These are phyloP conservation scores for Acarospora socialis DNA, from an alignment of 2,329 filamentous ascomycete species.

Conservation along the genomic window DNA sequence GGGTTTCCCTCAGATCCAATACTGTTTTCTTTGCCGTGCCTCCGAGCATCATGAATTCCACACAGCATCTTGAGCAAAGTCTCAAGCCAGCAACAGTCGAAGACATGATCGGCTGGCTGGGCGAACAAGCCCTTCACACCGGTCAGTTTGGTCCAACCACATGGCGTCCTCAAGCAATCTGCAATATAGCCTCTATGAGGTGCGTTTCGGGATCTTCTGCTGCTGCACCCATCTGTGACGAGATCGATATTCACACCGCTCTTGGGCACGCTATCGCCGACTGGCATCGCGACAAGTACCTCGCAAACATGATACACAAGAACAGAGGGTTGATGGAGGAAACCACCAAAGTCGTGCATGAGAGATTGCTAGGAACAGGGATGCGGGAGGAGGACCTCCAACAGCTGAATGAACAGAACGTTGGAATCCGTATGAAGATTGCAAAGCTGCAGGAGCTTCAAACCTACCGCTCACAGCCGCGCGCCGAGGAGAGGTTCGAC, in stretches of 20 bases:
- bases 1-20: too few species aligned
- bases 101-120: constrained; percentile 4
- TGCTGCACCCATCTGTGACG: neutral
- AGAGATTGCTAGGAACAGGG: constrained; percentile 1
- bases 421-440: constrained; percentile 1
- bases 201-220: constrained; percentile 1
- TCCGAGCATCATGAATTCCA: too few species aligned
- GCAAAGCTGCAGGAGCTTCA: constrained; percentile 4
- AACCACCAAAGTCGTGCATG: constrained; percentile 1
- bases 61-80: too few species aligned
- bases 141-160: constrained; percentile 5
- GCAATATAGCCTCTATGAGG: too few species aligned
- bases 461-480: too few species aligned
- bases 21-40: too few species aligned
- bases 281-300: neutral
- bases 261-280: too few species aligned
- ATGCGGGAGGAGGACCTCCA: neutral
- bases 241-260: neutral
- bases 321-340: neutral
- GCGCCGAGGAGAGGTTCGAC: too few species aligned
- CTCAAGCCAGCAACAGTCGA: too few species aligned
- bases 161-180: constrained; percentile 1
- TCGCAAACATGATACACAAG: constrained; percentile 1
- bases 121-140: constrained; percentile 1
- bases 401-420: neutral